A percentile compares a stretch with the other conserved stretches of the same genome.
Conservation (phyloP, 2,329 filamentous ascomycete species). For the Phialophora tarda region DNA sequence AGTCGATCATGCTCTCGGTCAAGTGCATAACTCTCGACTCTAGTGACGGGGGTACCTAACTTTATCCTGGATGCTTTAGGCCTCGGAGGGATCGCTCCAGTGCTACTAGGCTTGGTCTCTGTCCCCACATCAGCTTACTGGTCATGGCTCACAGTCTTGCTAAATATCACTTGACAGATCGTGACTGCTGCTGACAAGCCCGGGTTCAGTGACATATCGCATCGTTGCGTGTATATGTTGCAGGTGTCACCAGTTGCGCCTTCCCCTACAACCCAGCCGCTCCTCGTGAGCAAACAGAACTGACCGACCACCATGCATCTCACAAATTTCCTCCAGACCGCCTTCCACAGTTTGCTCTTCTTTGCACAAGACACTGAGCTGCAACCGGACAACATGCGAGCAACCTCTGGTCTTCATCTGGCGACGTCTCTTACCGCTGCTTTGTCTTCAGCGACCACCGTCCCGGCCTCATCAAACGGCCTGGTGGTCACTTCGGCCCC, state of each 20-base stretch:
- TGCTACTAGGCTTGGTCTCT: neutral
- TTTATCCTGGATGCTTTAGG: neutral
- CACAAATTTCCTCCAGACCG: conserved; percentile 14
- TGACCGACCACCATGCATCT: conserved; percentile 8
- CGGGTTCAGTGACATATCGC: neutral
- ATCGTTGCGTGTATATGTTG: neutral
- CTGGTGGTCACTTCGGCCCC: conserved; percentile 31
- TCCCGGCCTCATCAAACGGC: neutral
- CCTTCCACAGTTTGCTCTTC: conserved; percentile 3
- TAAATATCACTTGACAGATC: conserved; percentile 1
- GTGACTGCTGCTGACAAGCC: conserved; percentile 1
- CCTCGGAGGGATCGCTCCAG: neutral
- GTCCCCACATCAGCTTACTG: conserved; percentile 16
- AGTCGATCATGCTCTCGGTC: neutral
- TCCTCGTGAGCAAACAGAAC: neutral
- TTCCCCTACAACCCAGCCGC: neutral
- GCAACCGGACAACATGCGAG: conserved; percentile 8
- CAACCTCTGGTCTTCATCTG: conserved; percentile 4
- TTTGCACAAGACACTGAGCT: neutral
- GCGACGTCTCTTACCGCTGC: conserved; percentile 5
- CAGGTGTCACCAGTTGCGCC: neutral
- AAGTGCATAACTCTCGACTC: neutral
- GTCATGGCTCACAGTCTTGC: conserved; percentile 1
- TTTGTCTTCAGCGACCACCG: neutral
- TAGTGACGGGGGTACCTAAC: neutral